Base-by-base conservation (phyloP, 176 grass and related monocot genomes). In the Oryza coarctata region DNA sequence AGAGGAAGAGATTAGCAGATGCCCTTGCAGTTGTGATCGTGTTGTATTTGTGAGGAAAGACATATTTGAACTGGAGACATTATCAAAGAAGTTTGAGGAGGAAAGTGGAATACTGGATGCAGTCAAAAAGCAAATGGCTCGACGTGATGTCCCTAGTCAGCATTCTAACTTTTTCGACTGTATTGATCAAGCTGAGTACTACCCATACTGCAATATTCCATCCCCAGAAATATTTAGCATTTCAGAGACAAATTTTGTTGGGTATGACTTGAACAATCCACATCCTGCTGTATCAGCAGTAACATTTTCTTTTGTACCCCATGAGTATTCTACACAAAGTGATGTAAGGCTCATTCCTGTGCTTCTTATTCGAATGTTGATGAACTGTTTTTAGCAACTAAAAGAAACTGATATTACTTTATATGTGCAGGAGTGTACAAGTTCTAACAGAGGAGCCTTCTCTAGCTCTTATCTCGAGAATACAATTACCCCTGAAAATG, bases 1-100 rank as follows among this genome's bases (percentile, higher is more conserved):
- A 99, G 96, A 93, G 76, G 84, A 87, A 73, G 91, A 99, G 47
- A 81, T 93, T 50, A 87, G 86, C 73, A 90, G 64, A 62, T 99
- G 96, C 70, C 22, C 40, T 81, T 99, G 96, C 73, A 71, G 78
- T 30, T 68, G 74, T 44, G 84, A 90, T 50, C 84, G 85, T 69
- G 38, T 83, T 87, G 57, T 99, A 45, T 93, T 86, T 89, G 73
- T 93, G 75, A 95, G 93, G 79, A 92, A 86, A 67, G 85, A 95
- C 39, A 94, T 93, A 50, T 79, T 84, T 75, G 79, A 92, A 75
- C 77, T 99, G 77, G 93, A 95, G 44, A 70, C 80, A 52, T 40
- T 95, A 30, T 93, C 74, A 68, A 80, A 86, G 22, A 88, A 90
- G 47, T 90, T 95, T 32, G 89, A 95, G 80, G 90, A 87, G 22